Percentiles rank a stretch among this genome's conserved stretches.
These are phyloP conservation scores for Pseudoneurospora amorphoporcata DNA, from an alignment of 495 filamentous ascomycete genomes.

Conservation along the genomic window DNA sequence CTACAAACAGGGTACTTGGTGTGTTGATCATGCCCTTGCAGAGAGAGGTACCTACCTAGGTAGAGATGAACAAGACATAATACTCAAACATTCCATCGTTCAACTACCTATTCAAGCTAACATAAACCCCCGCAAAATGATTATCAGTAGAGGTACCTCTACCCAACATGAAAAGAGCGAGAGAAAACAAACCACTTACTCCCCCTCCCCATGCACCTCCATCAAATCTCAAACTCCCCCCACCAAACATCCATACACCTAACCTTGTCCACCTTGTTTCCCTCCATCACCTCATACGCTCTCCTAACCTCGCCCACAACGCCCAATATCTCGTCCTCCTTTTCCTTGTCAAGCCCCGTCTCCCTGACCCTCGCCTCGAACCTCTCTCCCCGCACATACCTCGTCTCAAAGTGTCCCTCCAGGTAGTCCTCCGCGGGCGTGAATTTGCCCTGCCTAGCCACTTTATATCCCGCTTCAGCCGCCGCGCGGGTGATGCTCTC, in stretches of 20 bases:
- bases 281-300: constrained; percentile 19
- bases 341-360: constrained; percentile 19
- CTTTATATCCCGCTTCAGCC: constrained; percentile 14
- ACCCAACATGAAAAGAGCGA: too few relatives aligned
- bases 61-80: too few relatives aligned
- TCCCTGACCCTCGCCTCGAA: constrained; percentile 23
- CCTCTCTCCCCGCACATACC: constrained; percentile 8
- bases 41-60: too few relatives aligned
- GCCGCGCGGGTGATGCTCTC: constrained; percentile 12
- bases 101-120: too few relatives aligned
- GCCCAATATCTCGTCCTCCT: constrained; percentile 23
- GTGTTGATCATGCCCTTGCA: too few relatives aligned
- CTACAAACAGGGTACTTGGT: too few relatives aligned
- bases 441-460: constrained; percentile 19
- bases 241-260: constrained; percentile 42
- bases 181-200: too few relatives aligned
- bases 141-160: too few relatives aligned
- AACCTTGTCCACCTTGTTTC: constrained; percentile 11
- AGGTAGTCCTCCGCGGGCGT: constrained; percentile 25
- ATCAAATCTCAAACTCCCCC: constrained; percentile 19
- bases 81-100: too few relatives aligned
- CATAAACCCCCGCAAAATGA: too few relatives aligned
- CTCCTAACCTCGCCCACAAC: constrained; percentile 22
- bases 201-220: too few relatives aligned
- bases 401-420: constrained; percentile 41